Evolutionary conservation across 768 basidiomycete species (phyloP).

Genomic region (Mycena chlorophos): DNA sequence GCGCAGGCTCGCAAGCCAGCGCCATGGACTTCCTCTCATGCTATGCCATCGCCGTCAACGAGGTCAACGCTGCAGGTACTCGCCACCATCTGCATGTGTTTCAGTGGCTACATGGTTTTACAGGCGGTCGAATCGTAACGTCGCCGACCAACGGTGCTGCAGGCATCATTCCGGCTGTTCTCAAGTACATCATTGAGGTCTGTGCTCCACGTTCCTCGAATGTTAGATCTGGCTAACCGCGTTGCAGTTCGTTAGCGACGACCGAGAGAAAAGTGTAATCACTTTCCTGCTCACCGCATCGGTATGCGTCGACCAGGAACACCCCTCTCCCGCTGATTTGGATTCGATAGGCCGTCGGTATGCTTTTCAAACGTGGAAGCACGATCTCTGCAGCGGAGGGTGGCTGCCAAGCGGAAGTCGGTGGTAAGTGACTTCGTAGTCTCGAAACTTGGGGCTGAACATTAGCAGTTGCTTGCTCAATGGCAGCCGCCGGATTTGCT

Average conservation of each 20-base stretch:
- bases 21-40: slow-evolving; percentile 92
- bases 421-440: slow-evolving; percentile 50
- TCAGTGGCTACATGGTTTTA: neutral
- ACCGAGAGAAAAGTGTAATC: slow-evolving; percentile 81
- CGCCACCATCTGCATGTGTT: neutral
- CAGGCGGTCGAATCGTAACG: slow-evolving; percentile 92
- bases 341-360: neutral
- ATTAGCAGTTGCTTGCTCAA: slow-evolving; percentile 80
- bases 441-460: slow-evolving; percentile 3
- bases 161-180: slow-evolving; percentile 88
- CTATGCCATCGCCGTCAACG: slow-evolving; percentile 94
- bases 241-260: slow-evolving; percentile 81
- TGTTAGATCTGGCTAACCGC: slow-evolving; percentile 5
- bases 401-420: slow-evolving; percentile 93
- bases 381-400: slow-evolving; percentile 96
- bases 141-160: slow-evolving; percentile 93
- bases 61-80: slow-evolving; percentile 74
- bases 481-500: slow-evolving; percentile 92
- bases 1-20: slow-evolving; percentile 85
- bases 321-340: slow-evolving; percentile 6
- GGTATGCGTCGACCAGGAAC: slow-evolving; percentile 40
- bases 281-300: slow-evolving; percentile 90
- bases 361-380: slow-evolving; percentile 9
- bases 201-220: slow-evolving; percentile 12
- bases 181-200: slow-evolving; percentile 88